A percentile compares a stretch with the other conserved stretches of the same genome.
Evolutionary conservation across 768 basidiomycete genomes (phyloP).

Genomic region (Obba rivulosa): DNA sequence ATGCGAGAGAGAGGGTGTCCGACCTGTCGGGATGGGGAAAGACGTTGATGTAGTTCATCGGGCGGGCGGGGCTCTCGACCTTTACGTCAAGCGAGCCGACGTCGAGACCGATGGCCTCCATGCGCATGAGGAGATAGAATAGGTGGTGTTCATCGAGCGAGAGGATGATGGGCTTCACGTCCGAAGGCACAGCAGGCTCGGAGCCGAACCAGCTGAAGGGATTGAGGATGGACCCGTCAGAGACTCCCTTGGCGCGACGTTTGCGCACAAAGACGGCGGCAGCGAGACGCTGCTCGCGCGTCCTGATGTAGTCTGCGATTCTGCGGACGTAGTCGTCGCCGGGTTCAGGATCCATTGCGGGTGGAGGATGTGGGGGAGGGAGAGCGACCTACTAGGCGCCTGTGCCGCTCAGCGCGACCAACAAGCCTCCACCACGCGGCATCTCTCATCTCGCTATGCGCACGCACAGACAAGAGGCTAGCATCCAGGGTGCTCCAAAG

Average conservation of each 20-base stretch:
- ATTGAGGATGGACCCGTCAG: constrained; percentile 40
- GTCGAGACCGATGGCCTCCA: constrained; percentile 74
- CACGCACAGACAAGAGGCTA: too few relatives aligned
- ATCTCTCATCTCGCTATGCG: too few relatives aligned
- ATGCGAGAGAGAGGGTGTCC: constrained; percentile 69
- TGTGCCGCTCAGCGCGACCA: too few relatives aligned
- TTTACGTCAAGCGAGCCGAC: constrained; percentile 79
- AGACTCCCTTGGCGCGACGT: constrained; percentile 27
- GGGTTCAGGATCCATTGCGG: constrained; percentile 44
- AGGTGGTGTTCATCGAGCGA: constrained; percentile 76
- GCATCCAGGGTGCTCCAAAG: too few relatives aligned
- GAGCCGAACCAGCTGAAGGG: constrained; percentile 56
- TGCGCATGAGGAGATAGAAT: constrained; percentile 82
- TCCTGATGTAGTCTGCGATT: constrained; percentile 64
- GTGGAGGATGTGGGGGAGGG: too few relatives aligned
- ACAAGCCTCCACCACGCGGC: too few relatives aligned
- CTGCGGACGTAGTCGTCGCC: constrained; percentile 76
- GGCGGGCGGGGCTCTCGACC: constrained; percentile 67
- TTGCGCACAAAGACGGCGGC: constrained; percentile 51
- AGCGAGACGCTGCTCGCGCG: constrained; percentile 69
- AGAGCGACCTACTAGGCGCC: too few relatives aligned
- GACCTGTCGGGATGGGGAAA: constrained; percentile 53
- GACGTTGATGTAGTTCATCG: constrained; percentile 69
- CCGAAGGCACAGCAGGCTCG: constrained; percentile 26
- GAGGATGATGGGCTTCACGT: constrained; percentile 60